phyloP scores from a whole-genome alignment of 2,329 filamentous ascomycete genomes.

The Knufia fluminis region DNA sequence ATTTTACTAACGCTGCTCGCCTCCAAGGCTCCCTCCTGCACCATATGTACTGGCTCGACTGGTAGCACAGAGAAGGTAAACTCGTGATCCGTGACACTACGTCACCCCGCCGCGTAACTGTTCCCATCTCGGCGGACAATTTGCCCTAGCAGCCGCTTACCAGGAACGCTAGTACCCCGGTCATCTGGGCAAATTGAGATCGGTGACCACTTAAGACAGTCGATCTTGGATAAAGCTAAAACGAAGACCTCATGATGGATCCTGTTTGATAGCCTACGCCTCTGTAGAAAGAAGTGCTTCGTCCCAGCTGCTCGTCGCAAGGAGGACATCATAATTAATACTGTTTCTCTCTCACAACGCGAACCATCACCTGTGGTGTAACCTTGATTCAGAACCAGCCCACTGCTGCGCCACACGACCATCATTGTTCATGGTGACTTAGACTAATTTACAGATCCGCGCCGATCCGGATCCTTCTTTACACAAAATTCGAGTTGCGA shows the following conservation, averaged over 20 bases:
- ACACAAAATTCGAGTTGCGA: background rate
- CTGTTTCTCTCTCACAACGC: too few relatives aligned
- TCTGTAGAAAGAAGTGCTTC: too few relatives aligned
- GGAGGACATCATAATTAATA: too few relatives aligned
- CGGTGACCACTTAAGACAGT: background rate
- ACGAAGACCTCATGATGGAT: background rate
- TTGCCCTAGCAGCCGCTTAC: background rate
- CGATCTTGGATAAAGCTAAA: constrained; percentile 2
- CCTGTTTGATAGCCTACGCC: too few relatives aligned
- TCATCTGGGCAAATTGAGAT: background rate
- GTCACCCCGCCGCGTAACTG: constrained; percentile 5
- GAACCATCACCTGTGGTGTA: background rate
- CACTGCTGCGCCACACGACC: constrained; percentile 5
- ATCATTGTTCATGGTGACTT: constrained; percentile 3
- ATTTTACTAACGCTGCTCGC: too few relatives aligned
- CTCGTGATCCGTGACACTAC: too few relatives aligned
- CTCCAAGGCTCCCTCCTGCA: too few relatives aligned
- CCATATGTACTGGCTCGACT: too few relatives aligned
- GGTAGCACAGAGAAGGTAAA: too few relatives aligned
- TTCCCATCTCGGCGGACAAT: background rate
- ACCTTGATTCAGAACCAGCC: background rate
- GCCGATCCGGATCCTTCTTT: background rate
- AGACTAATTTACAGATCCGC: background rate
- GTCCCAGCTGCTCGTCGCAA: too few relatives aligned
- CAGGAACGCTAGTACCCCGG: background rate